phyloP scores from a whole-genome alignment of 2,329 filamentous ascomycete genomes.

The Pezicula carpinea region DNA sequence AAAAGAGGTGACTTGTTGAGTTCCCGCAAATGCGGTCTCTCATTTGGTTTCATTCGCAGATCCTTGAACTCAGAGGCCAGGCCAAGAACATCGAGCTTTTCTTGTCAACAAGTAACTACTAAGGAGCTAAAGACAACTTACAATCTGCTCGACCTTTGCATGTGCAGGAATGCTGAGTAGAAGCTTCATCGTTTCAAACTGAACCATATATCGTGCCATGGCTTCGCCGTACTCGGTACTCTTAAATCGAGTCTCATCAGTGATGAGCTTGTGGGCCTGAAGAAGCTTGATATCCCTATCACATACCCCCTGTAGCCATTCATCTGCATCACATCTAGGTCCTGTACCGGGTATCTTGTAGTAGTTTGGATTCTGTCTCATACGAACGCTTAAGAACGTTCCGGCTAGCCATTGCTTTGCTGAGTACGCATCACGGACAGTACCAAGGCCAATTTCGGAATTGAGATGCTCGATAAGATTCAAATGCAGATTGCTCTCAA shows the following conservation, averaged over 20 bases:
- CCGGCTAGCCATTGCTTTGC: constrained; percentile 72
- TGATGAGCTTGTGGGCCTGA: constrained; percentile 54
- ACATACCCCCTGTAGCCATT: constrained; percentile 66
- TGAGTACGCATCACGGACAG: constrained; percentile 57
- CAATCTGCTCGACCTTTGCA: constrained; percentile 62
- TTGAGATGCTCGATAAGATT: constrained; percentile 82
- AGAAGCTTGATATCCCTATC: constrained; percentile 63
- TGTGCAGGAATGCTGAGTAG: constrained; percentile 59
- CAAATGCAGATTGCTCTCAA: constrained; percentile 75
- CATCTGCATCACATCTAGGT: constrained; percentile 48
- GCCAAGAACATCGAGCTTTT: constrained; percentile 59
- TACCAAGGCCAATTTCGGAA: constrained; percentile 74
- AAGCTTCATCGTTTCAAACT: constrained; percentile 73
- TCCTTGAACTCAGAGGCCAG: constrained; percentile 70
- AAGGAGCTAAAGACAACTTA: constrained; percentile 36
- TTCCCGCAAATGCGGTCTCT: constrained; percentile 65
- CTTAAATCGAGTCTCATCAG: constrained; percentile 41
- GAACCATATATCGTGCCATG: constrained; percentile 80
- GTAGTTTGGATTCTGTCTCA: constrained; percentile 64
- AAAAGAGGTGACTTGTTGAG: constrained; percentile 67
- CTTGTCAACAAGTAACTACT: constrained; percentile 14
- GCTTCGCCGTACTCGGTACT: constrained; percentile 71
- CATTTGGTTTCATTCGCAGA: constrained; percentile 63
- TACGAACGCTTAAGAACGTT: constrained; percentile 73
- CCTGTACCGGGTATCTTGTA: constrained; percentile 60